Base-by-base conservation (phyloP, 371 early-diverging fungal species). In the Umbelopsis sp. region DNA sequence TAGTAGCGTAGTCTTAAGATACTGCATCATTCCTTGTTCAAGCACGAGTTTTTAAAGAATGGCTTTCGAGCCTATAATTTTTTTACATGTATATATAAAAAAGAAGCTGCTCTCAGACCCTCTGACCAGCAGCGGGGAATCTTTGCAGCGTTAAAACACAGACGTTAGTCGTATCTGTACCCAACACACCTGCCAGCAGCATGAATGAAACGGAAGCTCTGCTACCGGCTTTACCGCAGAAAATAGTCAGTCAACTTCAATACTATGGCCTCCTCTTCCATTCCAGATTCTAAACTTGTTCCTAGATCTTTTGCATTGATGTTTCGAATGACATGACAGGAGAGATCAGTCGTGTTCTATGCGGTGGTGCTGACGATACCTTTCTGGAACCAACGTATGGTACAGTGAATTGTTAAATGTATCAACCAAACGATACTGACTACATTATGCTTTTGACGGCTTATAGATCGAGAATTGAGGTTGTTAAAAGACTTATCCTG, bases 291-390 rank as follows among this genome's bases (percentile, higher is more conserved):
- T 51, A 22, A 25, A 4, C 18, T 8, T 20, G 8, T 51, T 25
- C 29, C 18, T 37, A 65, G 66, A 65, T 65, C 25, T 65, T 65
- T 38, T 65, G 66, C 51, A 65, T 74, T 53, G 74, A 74, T 44
- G 46, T 74, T 12, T 37, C 50, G 18, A 37, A 37, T 45, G 74
- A 74, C 66, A 68, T 74, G 74, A 69, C 64, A 22, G 67, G 65
- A 20, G 52, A 44, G 7, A 41, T 70, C 20, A 53, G 50, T 16
- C 67, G 71, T 6, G 66, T 71, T 18, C 44, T 70, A 11, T 70
- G 70, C 63, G 74, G 74, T 16, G 69, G 74, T 3, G 41, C 67
- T 14, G n/a, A 68, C 9, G 69, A 74, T 18, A 37, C 38, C n/a
- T 66, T 70, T 20, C 18, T 62, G 16, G 16, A 65, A 32, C 18